A percentile compares a stretch with the other conserved stretches of the same genome.
phyloP scores from a whole-genome alignment of 768 basidiomycete species.

The Amanita fuliginea region DNA sequence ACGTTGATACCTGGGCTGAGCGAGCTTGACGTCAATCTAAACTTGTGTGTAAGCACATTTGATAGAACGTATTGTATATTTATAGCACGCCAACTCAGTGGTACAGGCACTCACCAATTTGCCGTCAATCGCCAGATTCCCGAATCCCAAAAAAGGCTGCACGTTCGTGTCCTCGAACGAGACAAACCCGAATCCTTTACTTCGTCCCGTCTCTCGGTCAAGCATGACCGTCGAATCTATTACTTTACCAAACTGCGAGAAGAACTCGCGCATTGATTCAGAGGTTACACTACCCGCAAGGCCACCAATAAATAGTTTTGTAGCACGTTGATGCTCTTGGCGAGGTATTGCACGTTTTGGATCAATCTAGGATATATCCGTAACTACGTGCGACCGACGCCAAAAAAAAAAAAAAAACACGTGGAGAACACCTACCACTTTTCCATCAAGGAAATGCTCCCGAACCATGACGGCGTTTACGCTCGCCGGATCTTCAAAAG shows the following conservation, averaged over 20 bases:
- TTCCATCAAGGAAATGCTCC: constrained; percentile 93
- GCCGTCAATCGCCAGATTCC: constrained; percentile 87
- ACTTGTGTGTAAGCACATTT: neutral
- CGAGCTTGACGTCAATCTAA: constrained; percentile 95
- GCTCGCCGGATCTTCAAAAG: constrained; percentile 85
- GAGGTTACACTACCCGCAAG: constrained; percentile 87
- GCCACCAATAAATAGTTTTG: constrained; percentile 94
- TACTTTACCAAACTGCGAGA: constrained; percentile 89
- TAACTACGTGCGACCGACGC: neutral
- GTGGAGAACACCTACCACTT: constrained; percentile 61
- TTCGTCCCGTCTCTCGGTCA: constrained; percentile 88
- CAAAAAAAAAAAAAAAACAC: neutral
- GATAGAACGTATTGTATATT: neutral
- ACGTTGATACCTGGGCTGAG: constrained; percentile 81
- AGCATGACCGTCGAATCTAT: constrained; percentile 99
- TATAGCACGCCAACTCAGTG: neutral
- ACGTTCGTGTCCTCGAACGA: constrained; percentile 91
- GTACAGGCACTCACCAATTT: constrained; percentile 58
- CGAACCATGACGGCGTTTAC: constrained; percentile 95
- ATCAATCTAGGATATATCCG: constrained; percentile 68
- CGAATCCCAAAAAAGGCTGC: constrained; percentile 78
- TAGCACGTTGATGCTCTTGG: constrained; percentile 87
- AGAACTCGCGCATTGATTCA: constrained; percentile 88
- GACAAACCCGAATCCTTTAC: constrained; percentile 97
- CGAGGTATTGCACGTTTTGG: constrained; percentile 98